phyloP scores from a whole-genome alignment of 73 alveolate genomes.

The Strombidium stylifer region DNA sequence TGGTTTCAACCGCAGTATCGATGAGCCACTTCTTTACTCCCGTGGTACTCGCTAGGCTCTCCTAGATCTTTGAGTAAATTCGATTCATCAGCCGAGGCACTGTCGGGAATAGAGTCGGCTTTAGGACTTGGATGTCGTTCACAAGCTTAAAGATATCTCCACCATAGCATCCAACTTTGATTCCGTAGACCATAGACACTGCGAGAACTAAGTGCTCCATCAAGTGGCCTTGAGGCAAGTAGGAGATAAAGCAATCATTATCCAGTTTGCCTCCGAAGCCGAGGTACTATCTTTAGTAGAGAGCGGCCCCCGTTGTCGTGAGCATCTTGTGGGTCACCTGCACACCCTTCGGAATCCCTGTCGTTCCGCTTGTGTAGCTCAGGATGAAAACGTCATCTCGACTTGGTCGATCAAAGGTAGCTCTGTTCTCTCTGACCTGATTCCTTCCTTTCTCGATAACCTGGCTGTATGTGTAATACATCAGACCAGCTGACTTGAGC shows the following conservation, averaged over 20 bases:
- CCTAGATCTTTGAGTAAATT: slow-evolving; percentile 85
- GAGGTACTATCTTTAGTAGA: slow-evolving; percentile 35
- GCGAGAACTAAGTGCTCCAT: slow-evolving; percentile 75
- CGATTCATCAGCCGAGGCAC: slow-evolving; percentile 97
- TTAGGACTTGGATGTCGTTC: slow-evolving; percentile 85
- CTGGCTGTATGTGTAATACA: too few relatives aligned
- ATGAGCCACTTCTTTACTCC: slow-evolving; percentile 68
- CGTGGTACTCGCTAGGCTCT: slow-evolving; percentile 50
- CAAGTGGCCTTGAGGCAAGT: slow-evolving; percentile 88
- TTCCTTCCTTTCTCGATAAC: too few relatives aligned
- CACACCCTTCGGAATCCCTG: slow-evolving; percentile 84
- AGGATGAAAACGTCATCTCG: slow-evolving; percentile 59
- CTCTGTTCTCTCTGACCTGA: not conserved
- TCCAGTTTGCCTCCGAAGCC: slow-evolving; percentile 5
- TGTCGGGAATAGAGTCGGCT: slow-evolving; percentile 93
- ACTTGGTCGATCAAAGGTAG: slow-evolving; percentile 25
- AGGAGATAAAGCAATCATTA: slow-evolving; percentile 29
- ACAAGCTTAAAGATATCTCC: slow-evolving; percentile 83
- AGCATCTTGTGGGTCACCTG: slow-evolving; percentile 80
- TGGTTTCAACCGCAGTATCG: slow-evolving; percentile 75
- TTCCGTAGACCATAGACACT: slow-evolving; percentile 49
- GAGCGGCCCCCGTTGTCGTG: too few relatives aligned
- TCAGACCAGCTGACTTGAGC: slow-evolving; percentile 39
- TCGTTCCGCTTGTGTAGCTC: slow-evolving; percentile 82
- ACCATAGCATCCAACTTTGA: slow-evolving; percentile 76